Evolutionary conservation across 1,284 basidiomycete species (phyloP).

Genomic region (Entoloma clypeatum): DNA sequence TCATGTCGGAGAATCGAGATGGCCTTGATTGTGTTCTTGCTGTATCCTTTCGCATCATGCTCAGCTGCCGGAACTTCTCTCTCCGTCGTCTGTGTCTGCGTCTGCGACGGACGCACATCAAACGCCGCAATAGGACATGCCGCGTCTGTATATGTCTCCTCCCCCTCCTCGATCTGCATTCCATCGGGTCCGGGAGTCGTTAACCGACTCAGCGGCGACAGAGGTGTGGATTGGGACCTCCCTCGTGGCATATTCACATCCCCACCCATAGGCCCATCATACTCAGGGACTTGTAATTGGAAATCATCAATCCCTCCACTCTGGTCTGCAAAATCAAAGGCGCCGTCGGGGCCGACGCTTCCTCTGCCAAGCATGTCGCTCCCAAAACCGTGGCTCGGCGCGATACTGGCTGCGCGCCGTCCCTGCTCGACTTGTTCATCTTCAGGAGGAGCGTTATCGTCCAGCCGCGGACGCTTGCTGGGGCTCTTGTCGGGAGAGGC

Average conservation of each 20-base stretch:
- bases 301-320: conserved; percentile 56
- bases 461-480: conserved; percentile 60
- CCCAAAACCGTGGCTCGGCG: conserved; percentile 50
- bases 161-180: conserved; percentile 47
- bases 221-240: conserved; percentile 43
- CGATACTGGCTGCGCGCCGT: conserved; percentile 60
- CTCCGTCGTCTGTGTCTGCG: conserved; percentile 34
- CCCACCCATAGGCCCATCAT: conserved; percentile 26
- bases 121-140: conserved; percentile 81
- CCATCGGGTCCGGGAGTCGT: conserved; percentile 65
- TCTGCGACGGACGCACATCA: conserved; percentile 60
- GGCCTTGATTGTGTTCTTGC: conserved; percentile 89
- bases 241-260: conserved; percentile 32
- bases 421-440: conserved; percentile 65
- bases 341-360: conserved; percentile 49
- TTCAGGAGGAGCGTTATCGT: conserved; percentile 43
- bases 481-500: conserved; percentile 50
- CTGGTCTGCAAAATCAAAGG: conserved; percentile 56
- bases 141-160: conserved; percentile 63
- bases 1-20: conserved; percentile 79
- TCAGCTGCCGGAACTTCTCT: conserved; percentile 36
- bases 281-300: conserved; percentile 54
- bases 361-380: conserved; percentile 50
- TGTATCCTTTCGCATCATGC: conserved; percentile 71
- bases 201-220: conserved; percentile 57